Conservation (phyloP, 2,329 filamentous ascomycete species). For the Verticillium tricorpus region DNA sequence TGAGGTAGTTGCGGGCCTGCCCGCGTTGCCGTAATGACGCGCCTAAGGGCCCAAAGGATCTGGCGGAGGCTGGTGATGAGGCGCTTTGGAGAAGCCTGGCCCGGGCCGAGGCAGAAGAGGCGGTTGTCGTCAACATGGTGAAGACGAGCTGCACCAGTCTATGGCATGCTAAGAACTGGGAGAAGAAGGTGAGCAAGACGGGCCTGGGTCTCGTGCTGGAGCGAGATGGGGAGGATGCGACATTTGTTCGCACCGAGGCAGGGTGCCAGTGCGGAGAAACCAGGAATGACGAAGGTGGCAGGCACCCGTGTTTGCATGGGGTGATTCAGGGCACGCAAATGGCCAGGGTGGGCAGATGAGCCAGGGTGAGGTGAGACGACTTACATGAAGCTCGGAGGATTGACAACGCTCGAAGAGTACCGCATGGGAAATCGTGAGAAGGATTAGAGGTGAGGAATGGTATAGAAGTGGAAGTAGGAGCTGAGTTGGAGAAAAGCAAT, state of each 20-base stretch:
- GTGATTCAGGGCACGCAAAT: neutral
- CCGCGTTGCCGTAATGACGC: neutral
- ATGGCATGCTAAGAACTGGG: neutral
- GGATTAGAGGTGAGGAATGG: neutral
- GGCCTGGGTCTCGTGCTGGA: neutral
- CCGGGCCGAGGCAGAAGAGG: slow-evolving; percentile 20
- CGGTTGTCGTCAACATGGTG: slow-evolving; percentile 3
- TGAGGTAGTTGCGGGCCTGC: neutral
- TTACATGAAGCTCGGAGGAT: neutral
- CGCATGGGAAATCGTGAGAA: neutral
- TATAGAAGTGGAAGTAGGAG: neutral
- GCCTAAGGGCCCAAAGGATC: neutral
- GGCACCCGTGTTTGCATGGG: neutral
- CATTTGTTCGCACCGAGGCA: neutral
- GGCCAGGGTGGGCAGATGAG: neutral
- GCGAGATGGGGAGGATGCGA: neutral
- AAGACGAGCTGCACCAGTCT: neutral
- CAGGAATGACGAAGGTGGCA: slow-evolving; percentile 5
- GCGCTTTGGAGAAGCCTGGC: slow-evolving; percentile 19
- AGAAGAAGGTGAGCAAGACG: neutral
- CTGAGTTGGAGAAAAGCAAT: too few relatives aligned
- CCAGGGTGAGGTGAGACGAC: neutral
- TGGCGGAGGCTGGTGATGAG: neutral
- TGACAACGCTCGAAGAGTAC: neutral
- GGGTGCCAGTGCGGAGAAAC: neutral